Evolutionary conservation across 768 basidiomycete genomes (phyloP).

Genomic region (Candolleomyces aberdarensis): DNA sequence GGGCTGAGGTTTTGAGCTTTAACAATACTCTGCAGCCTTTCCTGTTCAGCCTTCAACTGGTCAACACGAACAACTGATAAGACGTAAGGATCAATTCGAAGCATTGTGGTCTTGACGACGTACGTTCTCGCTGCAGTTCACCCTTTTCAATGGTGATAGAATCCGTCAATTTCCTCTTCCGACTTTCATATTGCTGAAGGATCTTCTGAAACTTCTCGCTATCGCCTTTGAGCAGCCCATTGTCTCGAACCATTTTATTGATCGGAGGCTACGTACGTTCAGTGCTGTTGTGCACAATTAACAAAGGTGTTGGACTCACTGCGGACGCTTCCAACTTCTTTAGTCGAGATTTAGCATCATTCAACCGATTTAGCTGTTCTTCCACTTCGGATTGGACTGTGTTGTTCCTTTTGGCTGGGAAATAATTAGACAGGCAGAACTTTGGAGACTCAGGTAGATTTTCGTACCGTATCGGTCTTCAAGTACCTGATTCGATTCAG

Average conservation of each 20-base stretch:
- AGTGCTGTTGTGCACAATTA: constrained; percentile 2
- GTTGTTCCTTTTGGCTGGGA: constrained; percentile 67
- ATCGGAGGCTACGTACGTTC: constrained; percentile 51
- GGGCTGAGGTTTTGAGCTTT: constrained; percentile 86
- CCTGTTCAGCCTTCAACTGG: constrained; percentile 61
- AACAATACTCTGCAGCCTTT: constrained; percentile 61
- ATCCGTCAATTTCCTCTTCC: constrained; percentile 66
- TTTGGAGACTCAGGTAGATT: constrained; percentile 13
- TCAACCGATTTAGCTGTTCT: constrained; percentile 45
- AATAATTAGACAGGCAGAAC: constrained; percentile 6
- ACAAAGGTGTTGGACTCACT: constrained; percentile 30
- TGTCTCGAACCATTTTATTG: constrained; percentile 57
- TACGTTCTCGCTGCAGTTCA: constrained; percentile 48
- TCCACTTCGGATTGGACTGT: constrained; percentile 63
- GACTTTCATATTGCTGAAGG: constrained; percentile 63
- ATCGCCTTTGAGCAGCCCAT: constrained; percentile 66
- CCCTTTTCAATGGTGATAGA: constrained; percentile 66
- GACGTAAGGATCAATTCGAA: background rate
- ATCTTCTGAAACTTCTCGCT: constrained; percentile 77
- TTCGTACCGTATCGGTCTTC: constrained; percentile 72
- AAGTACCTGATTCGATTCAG: constrained; percentile 64
- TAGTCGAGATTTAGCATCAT: constrained; percentile 48
- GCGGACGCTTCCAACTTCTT: constrained; percentile 60
- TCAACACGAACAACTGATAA: constrained; percentile 57
- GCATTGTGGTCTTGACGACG: constrained; percentile 32